Conservation (phyloP, 225 moss, liverwort and hornwort genomes). For the Climacium dendroides region DNA sequence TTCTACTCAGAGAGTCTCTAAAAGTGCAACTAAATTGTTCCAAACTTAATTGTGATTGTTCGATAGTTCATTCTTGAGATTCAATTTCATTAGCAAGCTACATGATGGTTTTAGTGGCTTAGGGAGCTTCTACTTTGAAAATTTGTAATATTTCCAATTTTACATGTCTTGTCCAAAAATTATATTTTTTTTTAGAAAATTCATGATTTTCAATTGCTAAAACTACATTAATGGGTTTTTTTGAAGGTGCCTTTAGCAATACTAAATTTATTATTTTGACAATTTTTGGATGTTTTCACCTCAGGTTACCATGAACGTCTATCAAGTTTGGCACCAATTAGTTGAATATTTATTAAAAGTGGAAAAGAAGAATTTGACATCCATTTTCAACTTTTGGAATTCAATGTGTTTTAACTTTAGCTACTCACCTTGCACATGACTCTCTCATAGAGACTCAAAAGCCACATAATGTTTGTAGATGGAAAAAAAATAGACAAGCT, state of each 20-base stretch:
- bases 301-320: fast-evolving
- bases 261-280: neutral
- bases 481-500: neutral
- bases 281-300: neutral
- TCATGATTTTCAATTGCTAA: neutral
- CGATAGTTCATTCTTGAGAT: too few relatives aligned
- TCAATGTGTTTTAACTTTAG: neutral
- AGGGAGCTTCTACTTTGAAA: neutral
- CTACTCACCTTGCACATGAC: fast-evolving
- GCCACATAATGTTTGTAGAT: neutral
- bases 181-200: too few relatives aligned
- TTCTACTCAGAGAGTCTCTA: neutral
- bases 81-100: too few relatives aligned
- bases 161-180: neutral
- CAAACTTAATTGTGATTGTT: too few relatives aligned
- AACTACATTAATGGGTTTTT: neutral
- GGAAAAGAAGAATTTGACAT: neutral
- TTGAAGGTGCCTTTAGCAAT: too few relatives aligned
- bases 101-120: neutral
- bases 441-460: neutral
- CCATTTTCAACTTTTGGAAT: neutral
- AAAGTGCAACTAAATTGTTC: too few relatives aligned
- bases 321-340: fast-evolving
- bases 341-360: neutral
- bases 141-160: too few relatives aligned